Conservation (phyloP, 2,329 filamentous ascomycete species). For the Periconia macrospinosa region DNA sequence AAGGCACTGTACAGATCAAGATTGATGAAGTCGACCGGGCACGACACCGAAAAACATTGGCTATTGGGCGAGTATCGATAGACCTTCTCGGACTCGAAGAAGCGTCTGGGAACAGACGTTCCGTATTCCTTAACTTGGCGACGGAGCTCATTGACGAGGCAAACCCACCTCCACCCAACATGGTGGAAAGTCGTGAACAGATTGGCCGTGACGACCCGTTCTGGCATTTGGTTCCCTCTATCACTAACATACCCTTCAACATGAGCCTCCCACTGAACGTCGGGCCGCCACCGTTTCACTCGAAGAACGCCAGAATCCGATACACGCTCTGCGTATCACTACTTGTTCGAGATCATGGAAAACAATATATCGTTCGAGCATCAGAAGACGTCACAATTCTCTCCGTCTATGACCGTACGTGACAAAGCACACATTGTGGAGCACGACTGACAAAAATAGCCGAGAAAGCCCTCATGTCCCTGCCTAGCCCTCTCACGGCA, state of each 20-base stretch:
- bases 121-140: slow-evolving; percentile 55
- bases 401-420: slow-evolving; percentile 57
- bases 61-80: slow-evolving; percentile 53
- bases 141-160: slow-evolving; percentile 54
- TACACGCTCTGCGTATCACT: slow-evolving; percentile 54
- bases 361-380: slow-evolving; percentile 53
- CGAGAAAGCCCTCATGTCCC: slow-evolving; percentile 57
- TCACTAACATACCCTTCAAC: slow-evolving; percentile 53
- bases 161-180: slow-evolving; percentile 54
- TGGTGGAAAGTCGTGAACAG: slow-evolving; percentile 50
- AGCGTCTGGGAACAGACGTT: slow-evolving; percentile 47
- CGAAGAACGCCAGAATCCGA: slow-evolving; percentile 54
- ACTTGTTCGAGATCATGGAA: slow-evolving; percentile 51
- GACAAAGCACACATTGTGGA: background rate
- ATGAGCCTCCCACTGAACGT: slow-evolving; percentile 58
- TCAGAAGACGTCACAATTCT: slow-evolving; percentile 55
- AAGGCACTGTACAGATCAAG: slow-evolving; percentile 53
- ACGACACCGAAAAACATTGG: slow-evolving; percentile 48
- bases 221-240: slow-evolving; percentile 54
- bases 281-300: slow-evolving; percentile 57
- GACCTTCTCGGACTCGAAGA: slow-evolving; percentile 58
- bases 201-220: slow-evolving; percentile 44
- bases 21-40: slow-evolving; percentile 52
- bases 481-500: slow-evolving; percentile 55
- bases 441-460: slow-evolving; percentile 35